Evolutionary conservation across 805 yeast species (phyloP).

Genomic region (Lipomyces chichibuensis): DNA sequence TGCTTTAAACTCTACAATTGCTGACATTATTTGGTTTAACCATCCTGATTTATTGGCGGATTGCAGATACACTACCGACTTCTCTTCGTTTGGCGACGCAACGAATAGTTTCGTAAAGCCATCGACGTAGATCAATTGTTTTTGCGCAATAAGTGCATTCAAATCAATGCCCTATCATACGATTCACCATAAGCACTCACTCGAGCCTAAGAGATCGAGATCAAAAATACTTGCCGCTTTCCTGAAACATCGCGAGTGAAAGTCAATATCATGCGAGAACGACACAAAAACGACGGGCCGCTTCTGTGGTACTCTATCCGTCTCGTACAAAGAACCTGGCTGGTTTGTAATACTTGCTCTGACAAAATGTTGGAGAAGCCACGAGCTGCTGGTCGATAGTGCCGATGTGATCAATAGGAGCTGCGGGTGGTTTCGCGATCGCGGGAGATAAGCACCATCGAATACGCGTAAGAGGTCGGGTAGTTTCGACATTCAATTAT

Average conservation of each 20-base stretch:
- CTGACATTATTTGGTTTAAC: conserved; percentile 9
- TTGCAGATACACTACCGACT: conserved; percentile 6
- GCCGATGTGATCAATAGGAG: conserved; percentile 15
- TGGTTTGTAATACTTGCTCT: conserved; percentile 1
- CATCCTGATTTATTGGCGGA: conserved; percentile 9
- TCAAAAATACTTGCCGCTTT: conserved; percentile 17
- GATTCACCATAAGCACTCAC: background rate
- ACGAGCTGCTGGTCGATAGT: conserved; percentile 19
- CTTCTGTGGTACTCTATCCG: background rate
- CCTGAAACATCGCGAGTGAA: conserved; percentile 17
- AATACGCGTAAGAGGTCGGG: conserved; percentile 28
- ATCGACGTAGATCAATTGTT: conserved; percentile 17
- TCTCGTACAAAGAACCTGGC: background rate
- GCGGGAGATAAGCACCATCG: conserved; percentile 22
- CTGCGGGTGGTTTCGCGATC: background rate
- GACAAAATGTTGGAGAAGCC: conserved; percentile 29
- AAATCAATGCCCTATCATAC: conserved; percentile 23
- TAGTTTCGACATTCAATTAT: conserved; percentile 11
- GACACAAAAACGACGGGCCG: conserved; percentile 23
- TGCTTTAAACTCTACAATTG: background rate
- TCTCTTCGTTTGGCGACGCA: background rate
- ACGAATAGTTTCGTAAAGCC: conserved; percentile 20
- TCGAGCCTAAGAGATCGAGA: background rate
- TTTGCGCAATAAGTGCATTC: background rate
- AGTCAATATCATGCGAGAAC: conserved; percentile 21